phyloP scores from a whole-genome alignment of 352 stramenopile species.

The Peronosclerospora sorghi region DNA sequence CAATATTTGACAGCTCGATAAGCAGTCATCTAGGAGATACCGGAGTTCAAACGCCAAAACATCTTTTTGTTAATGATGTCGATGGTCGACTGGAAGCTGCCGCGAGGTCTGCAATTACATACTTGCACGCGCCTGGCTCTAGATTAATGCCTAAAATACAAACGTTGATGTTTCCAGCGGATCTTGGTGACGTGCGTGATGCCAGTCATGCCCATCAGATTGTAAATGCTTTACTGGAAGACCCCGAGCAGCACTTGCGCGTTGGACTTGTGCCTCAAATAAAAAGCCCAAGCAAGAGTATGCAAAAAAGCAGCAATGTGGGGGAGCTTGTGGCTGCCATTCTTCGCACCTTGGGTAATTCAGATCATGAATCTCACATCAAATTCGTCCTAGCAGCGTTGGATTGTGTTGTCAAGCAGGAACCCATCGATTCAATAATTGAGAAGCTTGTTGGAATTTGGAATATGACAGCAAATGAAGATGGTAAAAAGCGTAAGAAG shows the following conservation, averaged over 20 bases:
- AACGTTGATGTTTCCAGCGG: slow-evolving; percentile 44
- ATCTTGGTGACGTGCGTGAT: slow-evolving; percentile 41
- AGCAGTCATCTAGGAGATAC: slow-evolving; percentile 8
- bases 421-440: slow-evolving; percentile 33
- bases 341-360: slow-evolving; percentile 35
- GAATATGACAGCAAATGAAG: slow-evolving; percentile 13
- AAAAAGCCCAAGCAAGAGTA: slow-evolving; percentile 4
- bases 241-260: slow-evolving; percentile 49
- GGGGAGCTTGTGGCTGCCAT: slow-evolving; percentile 41
- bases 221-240: slow-evolving; percentile 55
- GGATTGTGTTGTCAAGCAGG: slow-evolving; percentile 42
- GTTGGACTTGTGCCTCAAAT: slow-evolving; percentile 46
- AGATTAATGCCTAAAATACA: slow-evolving; percentile 54
- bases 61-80: slow-evolving; percentile 54
- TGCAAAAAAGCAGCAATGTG: slow-evolving; percentile 3
- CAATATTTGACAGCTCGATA: slow-evolving; percentile 37
- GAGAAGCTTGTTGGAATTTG: slow-evolving; percentile 41
- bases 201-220: slow-evolving; percentile 42
- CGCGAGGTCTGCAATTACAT: slow-evolving; percentile 33
- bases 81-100: slow-evolving; percentile 45
- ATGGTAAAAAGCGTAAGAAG: slow-evolving; percentile 14
- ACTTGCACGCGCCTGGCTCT: slow-evolving; percentile 44
- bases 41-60: slow-evolving; percentile 14
- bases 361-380: slow-evolving; percentile 40
- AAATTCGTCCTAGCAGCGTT: slow-evolving; percentile 48